Conservation (phyloP, 306 rosid species). For the Arachis hypogaea region DNA sequence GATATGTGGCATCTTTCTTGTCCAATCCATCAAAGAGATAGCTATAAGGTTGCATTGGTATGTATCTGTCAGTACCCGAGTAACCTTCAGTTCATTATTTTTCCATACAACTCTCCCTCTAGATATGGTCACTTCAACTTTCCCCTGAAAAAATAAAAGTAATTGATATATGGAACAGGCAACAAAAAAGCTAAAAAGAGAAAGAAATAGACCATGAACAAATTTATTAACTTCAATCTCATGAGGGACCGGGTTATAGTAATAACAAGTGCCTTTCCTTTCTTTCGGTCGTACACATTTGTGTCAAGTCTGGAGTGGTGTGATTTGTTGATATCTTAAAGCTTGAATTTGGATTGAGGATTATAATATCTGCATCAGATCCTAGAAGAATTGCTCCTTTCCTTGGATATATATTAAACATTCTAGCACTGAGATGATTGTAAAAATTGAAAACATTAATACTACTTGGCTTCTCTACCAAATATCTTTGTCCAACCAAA, state of each 20-base stretch:
- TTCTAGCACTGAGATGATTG: constrained; percentile 69
- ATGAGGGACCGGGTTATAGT: constrained; percentile 11
- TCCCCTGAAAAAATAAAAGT: constrained; percentile 62
- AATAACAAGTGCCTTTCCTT: constrained; percentile 72
- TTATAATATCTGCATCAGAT: constrained; percentile 95
- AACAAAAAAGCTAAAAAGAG: too few species aligned
- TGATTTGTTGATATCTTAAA: constrained; percentile 72
- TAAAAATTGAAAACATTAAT: constrained; percentile 14
- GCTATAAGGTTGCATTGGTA: constrained; percentile 69
- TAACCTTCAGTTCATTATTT: constrained; percentile 72
- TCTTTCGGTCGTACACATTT: constrained; percentile 82
- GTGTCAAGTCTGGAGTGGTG: constrained; percentile 89
- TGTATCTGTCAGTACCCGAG: constrained; percentile 75
- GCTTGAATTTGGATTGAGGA: constrained; percentile 86
- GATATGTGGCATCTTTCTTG: constrained; percentile 64
- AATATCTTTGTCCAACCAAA: constrained; percentile 1
- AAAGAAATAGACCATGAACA: constrained; percentile 8
- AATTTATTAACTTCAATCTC: constrained; percentile 3
- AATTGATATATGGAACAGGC: too few species aligned
- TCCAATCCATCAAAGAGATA: constrained; percentile 72
- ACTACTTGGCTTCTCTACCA: constrained; percentile 28
- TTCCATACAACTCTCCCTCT: constrained; percentile 96
- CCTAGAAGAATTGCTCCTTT: constrained; percentile 79
- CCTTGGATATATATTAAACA: constrained; percentile 90
- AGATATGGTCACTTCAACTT: constrained; percentile 86